Evolutionary conservation across 805 yeast genomes (phyloP), one percentile per base, ranked within the genome.

Genomic region (Kurtzmaniella fragi): DNA sequence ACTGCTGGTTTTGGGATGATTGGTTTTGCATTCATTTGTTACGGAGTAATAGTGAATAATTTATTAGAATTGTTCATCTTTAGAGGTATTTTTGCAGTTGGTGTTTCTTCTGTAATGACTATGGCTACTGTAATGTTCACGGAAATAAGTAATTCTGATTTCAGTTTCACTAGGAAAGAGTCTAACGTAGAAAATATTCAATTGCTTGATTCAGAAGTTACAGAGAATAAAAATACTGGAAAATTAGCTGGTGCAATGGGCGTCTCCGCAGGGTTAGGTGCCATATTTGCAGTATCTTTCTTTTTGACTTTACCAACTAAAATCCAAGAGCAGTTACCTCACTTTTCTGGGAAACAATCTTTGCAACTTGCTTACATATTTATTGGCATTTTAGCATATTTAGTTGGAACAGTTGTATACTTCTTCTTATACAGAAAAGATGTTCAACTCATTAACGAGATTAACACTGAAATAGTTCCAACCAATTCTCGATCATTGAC

Each of bases 241-340:
- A 73, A 71, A 44, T 63, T 71, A 39, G 71, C 84, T 0, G 82
- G 87, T 0, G 51, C 80, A 16, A 70, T 82, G 32, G 90, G 90
- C 2, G 55, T 78, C 12, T 62, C 73, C 35, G 69, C 84, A 13
- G 88, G 88, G 0, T 52, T 77, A 13, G 89, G 89, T 35, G 89
- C 88, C 1, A 70, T 82, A 1, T 73, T 79, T 43, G 70, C 86
- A 0, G 86, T 80, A 1, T 52, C 73, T 1, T 56, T 70, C 31
- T 70, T 78, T 31, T 56, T 82, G 15, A 73, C 86, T 11, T 56
- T 82, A 15, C 87, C 88, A 0, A 69, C 75, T 1, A 62, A 57
- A 42, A 62, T 77, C 41, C 74, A 72, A 10, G 50, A 59, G 14
- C 45, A 50, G 9, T 63, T 59, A 35, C 71, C 78, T 13, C 71